Percentiles rank a stretch among this genome's conserved stretches.
Conservation (phyloP, 2,329 filamentous ascomycete genomes). For the Penicillium sclerotigenum region DNA sequence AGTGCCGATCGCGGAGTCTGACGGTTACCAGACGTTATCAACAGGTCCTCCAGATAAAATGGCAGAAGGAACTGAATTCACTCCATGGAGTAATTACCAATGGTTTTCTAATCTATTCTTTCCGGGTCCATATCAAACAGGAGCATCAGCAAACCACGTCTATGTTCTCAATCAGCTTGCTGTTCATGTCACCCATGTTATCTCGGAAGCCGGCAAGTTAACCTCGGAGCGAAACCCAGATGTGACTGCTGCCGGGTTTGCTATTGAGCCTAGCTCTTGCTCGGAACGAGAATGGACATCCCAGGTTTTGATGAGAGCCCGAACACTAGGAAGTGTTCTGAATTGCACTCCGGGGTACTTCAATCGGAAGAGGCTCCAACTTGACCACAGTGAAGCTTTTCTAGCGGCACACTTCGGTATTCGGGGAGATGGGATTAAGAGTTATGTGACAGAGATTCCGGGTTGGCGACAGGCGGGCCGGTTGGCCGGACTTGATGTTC, state of each 20-base stretch:
- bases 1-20: conserved; percentile 34
- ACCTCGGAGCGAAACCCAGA: conserved; percentile 1
- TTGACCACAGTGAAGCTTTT: conserved; percentile 27
- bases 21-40: conserved; percentile 47
- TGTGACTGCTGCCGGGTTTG: not conserved
- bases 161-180: conserved; percentile 38
- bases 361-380: conserved; percentile 45
- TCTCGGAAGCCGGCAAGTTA: conserved; percentile 31
- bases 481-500: conserved; percentile 23
- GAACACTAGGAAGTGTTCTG: conserved; percentile 39
- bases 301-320: conserved; percentile 41
- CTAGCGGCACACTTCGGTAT: conserved; percentile 28
- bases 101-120: conserved; percentile 58
- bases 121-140: conserved; percentile 44
- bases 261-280: conserved; percentile 43
- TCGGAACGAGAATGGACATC: conserved; percentile 51
- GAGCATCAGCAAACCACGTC: conserved; percentile 40
- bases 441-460: conserved; percentile 27
- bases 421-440: conserved; percentile 34
- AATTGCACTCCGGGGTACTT: conserved; percentile 57
- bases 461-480: conserved; percentile 27
- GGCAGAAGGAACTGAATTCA: conserved; percentile 46
- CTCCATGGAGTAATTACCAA: conserved; percentile 51
- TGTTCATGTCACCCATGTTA: conserved; percentile 47
- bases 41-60: conserved; percentile 47